phyloP scores from a whole-genome alignment of 1,139 yeast genomes.

The Suhomyces yuchorum region DNA sequence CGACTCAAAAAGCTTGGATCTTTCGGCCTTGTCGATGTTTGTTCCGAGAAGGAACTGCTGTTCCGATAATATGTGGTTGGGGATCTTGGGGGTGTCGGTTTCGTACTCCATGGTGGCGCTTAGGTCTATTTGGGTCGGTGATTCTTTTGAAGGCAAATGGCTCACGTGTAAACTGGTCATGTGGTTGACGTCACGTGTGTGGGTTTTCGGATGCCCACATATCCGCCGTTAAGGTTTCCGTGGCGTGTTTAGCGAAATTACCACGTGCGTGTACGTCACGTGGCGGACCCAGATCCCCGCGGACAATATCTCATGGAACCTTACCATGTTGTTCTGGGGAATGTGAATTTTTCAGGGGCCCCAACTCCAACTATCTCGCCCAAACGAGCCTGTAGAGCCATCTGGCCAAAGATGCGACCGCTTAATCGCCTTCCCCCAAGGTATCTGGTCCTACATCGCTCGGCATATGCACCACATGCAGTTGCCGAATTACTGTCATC shows the following conservation, averaged over 20 bases:
- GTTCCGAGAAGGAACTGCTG: conserved; percentile 63
- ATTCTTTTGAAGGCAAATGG: conserved; percentile 7
- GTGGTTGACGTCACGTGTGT: no score
- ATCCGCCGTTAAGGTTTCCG: no score
- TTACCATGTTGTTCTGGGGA: neutral
- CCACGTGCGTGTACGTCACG: neutral
- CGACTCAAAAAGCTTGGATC: conserved; percentile 42
- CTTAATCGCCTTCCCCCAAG: no score
- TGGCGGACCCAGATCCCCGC: neutral
- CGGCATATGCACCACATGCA: conserved; percentile 1
- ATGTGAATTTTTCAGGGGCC: neutral
- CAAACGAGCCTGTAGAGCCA: no score
- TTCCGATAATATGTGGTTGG: conserved; percentile 80
- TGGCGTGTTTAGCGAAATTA: neutral
- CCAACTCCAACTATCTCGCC: no score
- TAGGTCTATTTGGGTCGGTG: neutral
- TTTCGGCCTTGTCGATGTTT: conserved; percentile 23
- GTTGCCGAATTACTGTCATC: neutral
- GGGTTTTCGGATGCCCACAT: no score
- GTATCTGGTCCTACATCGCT: neutral
- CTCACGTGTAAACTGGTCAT: conserved; percentile 1
- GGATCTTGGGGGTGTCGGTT: conserved; percentile 62
- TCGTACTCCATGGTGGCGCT: conserved; percentile 34
- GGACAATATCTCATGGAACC: neutral
- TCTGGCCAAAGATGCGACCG: no score